Conservation (phyloP, 495 filamentous ascomycete species). For the Bryoglossum gracile region DNA sequence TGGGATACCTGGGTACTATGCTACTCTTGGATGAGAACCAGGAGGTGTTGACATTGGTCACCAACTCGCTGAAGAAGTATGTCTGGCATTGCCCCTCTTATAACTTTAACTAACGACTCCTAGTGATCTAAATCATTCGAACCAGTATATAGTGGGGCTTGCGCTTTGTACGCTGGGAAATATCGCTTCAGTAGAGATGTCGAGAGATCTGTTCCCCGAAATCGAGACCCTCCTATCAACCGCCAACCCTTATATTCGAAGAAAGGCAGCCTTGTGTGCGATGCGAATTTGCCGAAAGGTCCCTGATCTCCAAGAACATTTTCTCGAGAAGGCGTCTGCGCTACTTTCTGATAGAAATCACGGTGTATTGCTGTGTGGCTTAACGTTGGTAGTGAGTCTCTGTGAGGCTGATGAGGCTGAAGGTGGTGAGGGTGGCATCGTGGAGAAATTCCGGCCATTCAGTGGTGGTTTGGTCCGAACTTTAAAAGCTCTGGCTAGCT, state of each 20-base stretch:
- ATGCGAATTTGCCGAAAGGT: slow-evolving; percentile 99
- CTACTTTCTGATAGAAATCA: slow-evolving; percentile 90
- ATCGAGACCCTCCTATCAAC: slow-evolving; percentile 85
- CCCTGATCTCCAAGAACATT: slow-evolving; percentile 94
- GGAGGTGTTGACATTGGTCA: slow-evolving; percentile 93
- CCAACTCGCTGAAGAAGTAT: slow-evolving; percentile 95
- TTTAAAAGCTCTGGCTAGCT: slow-evolving; percentile 83
- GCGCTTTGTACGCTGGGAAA: slow-evolving; percentile 94
- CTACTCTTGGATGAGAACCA: slow-evolving; percentile 96
- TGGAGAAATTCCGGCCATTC: slow-evolving; percentile 83
- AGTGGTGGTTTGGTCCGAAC: slow-evolving; percentile 75
- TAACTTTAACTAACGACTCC: slow-evolving; percentile 12
- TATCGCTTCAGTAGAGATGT: slow-evolving; percentile 97
- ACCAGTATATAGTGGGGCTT: slow-evolving; percentile 96
- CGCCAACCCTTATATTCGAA: slow-evolving; percentile 91
- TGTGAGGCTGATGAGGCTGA: slow-evolving; percentile 91
- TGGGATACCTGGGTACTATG: slow-evolving; percentile 96
- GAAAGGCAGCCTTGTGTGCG: slow-evolving; percentile 98
- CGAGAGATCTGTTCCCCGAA: slow-evolving; percentile 92
- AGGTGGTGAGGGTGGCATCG: slow-evolving; percentile 73
- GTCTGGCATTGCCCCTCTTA: slow-evolving; percentile 16
- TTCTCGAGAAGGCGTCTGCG: slow-evolving; percentile 83
- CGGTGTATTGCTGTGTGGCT: slow-evolving; percentile 83
- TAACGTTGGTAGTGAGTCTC: slow-evolving; percentile 86
- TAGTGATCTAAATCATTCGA: slow-evolving; percentile 93